Conservation (phyloP, 768 basidiomycete species). For the Lentinula boryana region DNA sequence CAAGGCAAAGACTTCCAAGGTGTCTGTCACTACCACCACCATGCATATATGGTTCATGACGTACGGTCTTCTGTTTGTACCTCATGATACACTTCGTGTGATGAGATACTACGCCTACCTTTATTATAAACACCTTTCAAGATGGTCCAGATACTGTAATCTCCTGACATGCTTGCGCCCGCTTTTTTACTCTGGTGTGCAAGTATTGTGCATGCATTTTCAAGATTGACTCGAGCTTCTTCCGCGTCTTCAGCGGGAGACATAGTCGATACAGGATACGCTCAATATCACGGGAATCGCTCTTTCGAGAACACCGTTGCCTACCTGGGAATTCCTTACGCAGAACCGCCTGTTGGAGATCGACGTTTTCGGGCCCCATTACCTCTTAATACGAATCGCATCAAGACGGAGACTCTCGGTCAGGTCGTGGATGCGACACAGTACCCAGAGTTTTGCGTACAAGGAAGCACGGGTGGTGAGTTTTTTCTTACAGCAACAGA, state of each 20-base stretch:
- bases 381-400: slow-evolving; percentile 41
- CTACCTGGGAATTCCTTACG: slow-evolving; percentile 55
- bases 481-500: background rate
- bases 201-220: background rate
- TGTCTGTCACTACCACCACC: background rate
- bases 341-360: slow-evolving; percentile 50
- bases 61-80: background rate
- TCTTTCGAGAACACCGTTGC: slow-evolving; percentile 48
- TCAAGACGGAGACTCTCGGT: slow-evolving; percentile 28
- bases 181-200: background rate
- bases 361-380: slow-evolving; percentile 47
- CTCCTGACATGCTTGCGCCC: background rate
- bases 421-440: slow-evolving; percentile 42
- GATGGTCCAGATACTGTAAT: background rate
- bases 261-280: slow-evolving; percentile 54
- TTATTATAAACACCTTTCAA: background rate
- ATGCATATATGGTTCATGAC: too few relatives aligned
- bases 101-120: background rate
- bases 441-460: slow-evolving; percentile 56
- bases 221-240: background rate
- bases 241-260: slow-evolving; percentile 6
- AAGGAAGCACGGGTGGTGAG: slow-evolving; percentile 46
- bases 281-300: slow-evolving; percentile 48
- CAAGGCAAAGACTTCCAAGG: too few relatives aligned
- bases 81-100: background rate